A percentile compares a stretch with the other conserved stretches of the same genome.
These are phyloP conservation scores for Podila minutissima DNA, from an alignment of 192 early-diverging fungal genomes.

Conservation along the genomic window DNA sequence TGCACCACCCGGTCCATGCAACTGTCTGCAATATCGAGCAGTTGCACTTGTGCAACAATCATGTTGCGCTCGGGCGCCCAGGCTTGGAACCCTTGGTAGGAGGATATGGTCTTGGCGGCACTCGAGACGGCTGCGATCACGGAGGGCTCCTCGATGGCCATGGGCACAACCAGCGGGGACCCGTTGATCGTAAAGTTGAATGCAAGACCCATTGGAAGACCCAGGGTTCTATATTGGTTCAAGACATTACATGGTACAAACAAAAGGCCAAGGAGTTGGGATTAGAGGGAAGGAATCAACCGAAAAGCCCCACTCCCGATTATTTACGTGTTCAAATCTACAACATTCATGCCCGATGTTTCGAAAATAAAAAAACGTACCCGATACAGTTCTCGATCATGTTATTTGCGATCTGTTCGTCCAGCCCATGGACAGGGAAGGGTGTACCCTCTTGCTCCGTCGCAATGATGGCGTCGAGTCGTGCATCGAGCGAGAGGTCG, in stretches of 20 bases:
- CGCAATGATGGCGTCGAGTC: conserved; percentile 41
- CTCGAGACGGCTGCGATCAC: conserved; percentile 84
- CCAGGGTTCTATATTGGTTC: conserved; percentile 61
- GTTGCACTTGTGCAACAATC: conserved; percentile 73
- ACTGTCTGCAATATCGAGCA: conserved; percentile 65
- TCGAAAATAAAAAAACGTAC: conserved; percentile 23
- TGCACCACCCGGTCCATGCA: conserved; percentile 51
- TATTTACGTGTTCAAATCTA: background rate
- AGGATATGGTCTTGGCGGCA: conserved; percentile 74
- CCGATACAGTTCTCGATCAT: conserved; percentile 86
- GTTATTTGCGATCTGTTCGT: conserved; percentile 75
- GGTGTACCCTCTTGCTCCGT: conserved; percentile 25
- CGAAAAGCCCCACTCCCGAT: background rate
- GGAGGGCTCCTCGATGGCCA: conserved; percentile 83
- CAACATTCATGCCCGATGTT: conserved; percentile 5
- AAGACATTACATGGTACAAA: too few relatives aligned
- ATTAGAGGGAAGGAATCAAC: conserved; percentile 8
- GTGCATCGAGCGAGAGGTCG: conserved; percentile 45
- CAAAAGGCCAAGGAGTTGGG: background rate
- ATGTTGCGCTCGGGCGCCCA: conserved; percentile 71
- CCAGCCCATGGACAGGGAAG: conserved; percentile 71
- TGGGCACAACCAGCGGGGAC: conserved; percentile 68
- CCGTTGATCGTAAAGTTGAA: conserved; percentile 80
- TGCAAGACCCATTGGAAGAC: conserved; percentile 75
- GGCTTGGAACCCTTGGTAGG: conserved; percentile 67